Base-by-base conservation (phyloP, 1,284 basidiomycete genomes). In the Leccinum holopus region DNA sequence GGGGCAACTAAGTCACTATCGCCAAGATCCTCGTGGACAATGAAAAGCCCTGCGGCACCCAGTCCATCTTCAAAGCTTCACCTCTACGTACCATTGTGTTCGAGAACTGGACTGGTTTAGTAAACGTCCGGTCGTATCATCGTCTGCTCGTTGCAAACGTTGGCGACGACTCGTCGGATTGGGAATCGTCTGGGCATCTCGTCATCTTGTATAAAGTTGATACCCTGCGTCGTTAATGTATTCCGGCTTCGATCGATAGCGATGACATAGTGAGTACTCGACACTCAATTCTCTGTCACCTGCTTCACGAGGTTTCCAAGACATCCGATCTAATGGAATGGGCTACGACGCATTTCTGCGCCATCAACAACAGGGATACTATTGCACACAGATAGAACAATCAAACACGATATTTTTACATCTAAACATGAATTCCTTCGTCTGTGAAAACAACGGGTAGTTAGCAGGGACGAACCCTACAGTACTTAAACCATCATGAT, bases 141-240 rank as follows among this genome's bases (percentile, higher is more conserved):
- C 28, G 28, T 28, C 28, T 18, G 47, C 57, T 65, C 12, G 56
- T 65, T 6, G 32, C 66, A 14, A 65, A 58, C n/a, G n/a, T 66
- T 41, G 57, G 64, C n/a, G 57, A 21, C n/a, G 7, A 55, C 30
- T 28, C 28, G 28, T 28, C 28, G 32, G 53, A 35, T 21, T 35
- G 53, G 53, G 32, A 21, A 18, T 35, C 28, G 30, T 53, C 52
- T 9, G 52, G 6, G n/a, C 11, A 4, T 35, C 32, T 55, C 12
- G 32, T 55, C 12, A 53, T 53, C 52, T 16, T 53, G 25, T n/a
- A 53, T 18, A 18, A 28, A 28, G 28, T 53, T 18, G 52, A 32
- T 32, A 32, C 52, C 16, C 52, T 53, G 30, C 9, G 52, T 32
- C 52, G 52, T 2, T 32, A 11, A 10, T n/a, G 28, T 53, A 30